Evolutionary conservation across 768 basidiomycete genomes (phyloP).

Genomic region (Tubosaeta sp.): DNA sequence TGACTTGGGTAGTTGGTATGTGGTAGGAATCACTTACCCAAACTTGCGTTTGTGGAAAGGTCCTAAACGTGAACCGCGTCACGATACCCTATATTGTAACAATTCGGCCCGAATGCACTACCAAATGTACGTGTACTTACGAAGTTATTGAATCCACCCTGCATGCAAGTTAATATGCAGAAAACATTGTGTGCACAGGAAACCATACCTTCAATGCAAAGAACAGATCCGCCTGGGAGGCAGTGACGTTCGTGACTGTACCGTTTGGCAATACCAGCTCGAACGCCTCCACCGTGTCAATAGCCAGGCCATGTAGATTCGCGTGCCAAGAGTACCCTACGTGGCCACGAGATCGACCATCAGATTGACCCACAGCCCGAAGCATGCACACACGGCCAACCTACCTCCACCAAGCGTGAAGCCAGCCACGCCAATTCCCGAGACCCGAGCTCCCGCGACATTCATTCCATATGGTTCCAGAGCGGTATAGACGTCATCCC

Average conservation of each 20-base stretch:
- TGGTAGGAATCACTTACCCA: slow-evolving; percentile 17
- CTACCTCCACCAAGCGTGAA: slow-evolving; percentile 56
- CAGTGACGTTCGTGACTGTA: slow-evolving; percentile 33
- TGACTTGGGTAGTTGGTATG: not conserved
- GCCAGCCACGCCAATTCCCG: slow-evolving; percentile 57
- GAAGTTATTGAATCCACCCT: slow-evolving; percentile 69
- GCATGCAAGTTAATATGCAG: not conserved
- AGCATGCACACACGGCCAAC: slow-evolving; percentile 1
- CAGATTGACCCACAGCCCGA: not conserved
- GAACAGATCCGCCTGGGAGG: slow-evolving; percentile 39
- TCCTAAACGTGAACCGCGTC: slow-evolving; percentile 51
- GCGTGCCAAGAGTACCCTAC: slow-evolving; percentile 62
- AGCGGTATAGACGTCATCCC: slow-evolving; percentile 63
- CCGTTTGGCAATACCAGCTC: slow-evolving; percentile 61
- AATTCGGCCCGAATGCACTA: slow-evolving; percentile 31
- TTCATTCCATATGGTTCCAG: slow-evolving; percentile 46
- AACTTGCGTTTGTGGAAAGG: slow-evolving; percentile 31
- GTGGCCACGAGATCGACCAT: slow-evolving; percentile 4
- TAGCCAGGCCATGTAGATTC: slow-evolving; percentile 54
- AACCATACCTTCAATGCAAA: slow-evolving; percentile 40
- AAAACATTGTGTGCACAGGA: not conserved
- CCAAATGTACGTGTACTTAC: slow-evolving; percentile 22
- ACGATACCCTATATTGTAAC: slow-evolving; percentile 47
- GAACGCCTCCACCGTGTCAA: slow-evolving; percentile 51
- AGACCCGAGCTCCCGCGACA: slow-evolving; percentile 56